Evolutionary conservation across 768 basidiomycete species (phyloP).

Genomic region (Mycena sanguinolenta): DNA sequence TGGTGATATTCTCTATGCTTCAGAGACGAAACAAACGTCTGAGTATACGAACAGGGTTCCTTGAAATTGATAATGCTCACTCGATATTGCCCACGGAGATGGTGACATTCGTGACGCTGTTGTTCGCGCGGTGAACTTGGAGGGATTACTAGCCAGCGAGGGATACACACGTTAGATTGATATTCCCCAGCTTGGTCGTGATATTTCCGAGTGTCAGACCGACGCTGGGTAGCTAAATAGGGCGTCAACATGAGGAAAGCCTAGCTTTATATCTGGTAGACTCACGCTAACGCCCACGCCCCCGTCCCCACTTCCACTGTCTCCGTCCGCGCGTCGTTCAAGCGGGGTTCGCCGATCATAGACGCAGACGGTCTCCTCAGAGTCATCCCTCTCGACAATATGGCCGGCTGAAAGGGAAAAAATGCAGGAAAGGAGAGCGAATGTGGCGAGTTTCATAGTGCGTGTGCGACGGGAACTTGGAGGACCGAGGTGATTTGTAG

Average conservation of each 20-base stretch:
- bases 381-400: constrained; percentile 15
- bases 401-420: constrained; percentile 25
- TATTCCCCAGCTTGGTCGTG: constrained; percentile 37
- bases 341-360: constrained; percentile 31
- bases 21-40: not conserved
- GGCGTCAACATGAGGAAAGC: not conserved
- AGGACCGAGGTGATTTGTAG: not conserved
- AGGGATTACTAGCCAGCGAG: not conserved
- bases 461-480: no score
- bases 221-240: constrained; percentile 29
- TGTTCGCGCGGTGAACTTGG: not conserved
- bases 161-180: constrained; percentile 35
- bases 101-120: constrained; percentile 38
- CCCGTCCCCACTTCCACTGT: constrained; percentile 17
- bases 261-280: not conserved
- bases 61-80: constrained; percentile 22
- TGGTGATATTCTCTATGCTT: constrained; percentile 36
- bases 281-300: constrained; percentile 30
- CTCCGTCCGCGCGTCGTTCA: constrained; percentile 31
- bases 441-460: constrained; percentile 25
- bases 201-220: constrained; percentile 37
- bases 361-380: constrained; percentile 31
- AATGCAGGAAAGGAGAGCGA: constrained; percentile 23
- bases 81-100: constrained; percentile 37
- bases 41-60: not conserved